These are phyloP conservation scores for Casaregolazyma lundiana DNA, from an alignment of 1,139 yeast species.

Conservation along the genomic window DNA sequence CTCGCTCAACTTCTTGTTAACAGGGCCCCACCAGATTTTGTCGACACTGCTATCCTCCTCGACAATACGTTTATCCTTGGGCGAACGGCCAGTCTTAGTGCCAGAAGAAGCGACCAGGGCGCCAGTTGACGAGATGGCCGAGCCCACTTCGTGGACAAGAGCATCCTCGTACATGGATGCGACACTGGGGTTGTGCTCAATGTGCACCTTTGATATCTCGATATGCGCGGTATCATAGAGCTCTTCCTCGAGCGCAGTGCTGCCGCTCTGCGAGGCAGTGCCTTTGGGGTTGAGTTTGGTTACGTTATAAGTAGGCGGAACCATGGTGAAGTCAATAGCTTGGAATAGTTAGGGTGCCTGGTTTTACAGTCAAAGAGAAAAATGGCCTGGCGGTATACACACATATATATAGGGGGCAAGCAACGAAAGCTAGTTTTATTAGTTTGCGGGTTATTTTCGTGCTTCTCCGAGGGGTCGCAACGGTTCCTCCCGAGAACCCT, in stretches of 20 bases:
- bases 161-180: slow-evolving; percentile 96
- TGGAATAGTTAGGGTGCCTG: neutral
- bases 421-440: neutral
- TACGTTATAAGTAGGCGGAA: slow-evolving; percentile 37
- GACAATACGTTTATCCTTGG: slow-evolving; percentile 96
- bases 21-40: slow-evolving; percentile 99
- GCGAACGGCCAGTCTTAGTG: slow-evolving; percentile 95
- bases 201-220: slow-evolving; percentile 38
- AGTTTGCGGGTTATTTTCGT: neutral
- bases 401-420: too few relatives aligned
- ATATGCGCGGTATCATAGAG: slow-evolving; percentile 39
- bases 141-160: slow-evolving; percentile 73
- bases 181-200: slow-evolving; percentile 87
- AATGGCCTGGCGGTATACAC: too few relatives aligned
- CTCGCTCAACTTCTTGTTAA: slow-evolving; percentile 90
- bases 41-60: slow-evolving; percentile 83
- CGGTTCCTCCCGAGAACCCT: neutral
- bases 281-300: slow-evolving; percentile 41
- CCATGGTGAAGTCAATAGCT: slow-evolving; percentile 15
- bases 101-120: slow-evolving; percentile 97
- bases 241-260: slow-evolving; percentile 39
- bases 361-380: neutral
- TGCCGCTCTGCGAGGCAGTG: slow-evolving; percentile 35
- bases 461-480: neutral
- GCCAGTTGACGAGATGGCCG: slow-evolving; percentile 90